A percentile compares a stretch with the other conserved stretches of the same genome.
Conservation (phyloP, 2,329 filamentous ascomycete genomes). For the Torrubiellomyces zombiae region DNA sequence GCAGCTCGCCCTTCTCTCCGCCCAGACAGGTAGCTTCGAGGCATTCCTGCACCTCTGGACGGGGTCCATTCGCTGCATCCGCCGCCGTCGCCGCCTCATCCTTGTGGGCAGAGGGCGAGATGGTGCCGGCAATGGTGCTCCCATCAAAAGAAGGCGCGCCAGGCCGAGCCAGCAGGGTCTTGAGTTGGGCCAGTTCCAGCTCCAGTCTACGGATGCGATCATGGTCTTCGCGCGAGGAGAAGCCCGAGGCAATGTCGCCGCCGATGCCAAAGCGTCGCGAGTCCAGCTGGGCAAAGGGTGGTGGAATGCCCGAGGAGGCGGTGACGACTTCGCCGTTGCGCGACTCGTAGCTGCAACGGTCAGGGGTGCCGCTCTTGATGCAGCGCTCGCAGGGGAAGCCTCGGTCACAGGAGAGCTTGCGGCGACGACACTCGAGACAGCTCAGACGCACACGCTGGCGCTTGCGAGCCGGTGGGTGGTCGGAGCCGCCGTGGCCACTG, state of each 20-base stretch:
- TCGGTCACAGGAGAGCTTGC: conserved; percentile 45
- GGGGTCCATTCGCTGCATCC: conserved; percentile 16
- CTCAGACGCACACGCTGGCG: conserved; percentile 42
- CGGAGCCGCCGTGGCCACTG: conserved; percentile 11
- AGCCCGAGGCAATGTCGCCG: conserved; percentile 11
- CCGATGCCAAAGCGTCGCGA: conserved; percentile 19
- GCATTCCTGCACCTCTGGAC: conserved; percentile 21
- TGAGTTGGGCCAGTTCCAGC: conserved; percentile 40
- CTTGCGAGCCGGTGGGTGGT: conserved; percentile 30
- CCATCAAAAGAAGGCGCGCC: conserved; percentile 28
- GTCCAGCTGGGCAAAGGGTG: conserved; percentile 25
- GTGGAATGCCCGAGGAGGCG: conserved; percentile 26
- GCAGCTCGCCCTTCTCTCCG: conserved; percentile 34
- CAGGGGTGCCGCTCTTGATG: conserved; percentile 43
- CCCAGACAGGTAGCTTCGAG: conserved; percentile 22
- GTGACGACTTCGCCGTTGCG: conserved; percentile 34
- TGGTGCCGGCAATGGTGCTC: conserved; percentile 29
- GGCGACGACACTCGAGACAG: conserved; percentile 42
- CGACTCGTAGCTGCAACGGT: conserved; percentile 42
- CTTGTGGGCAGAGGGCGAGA: conserved; percentile 28
- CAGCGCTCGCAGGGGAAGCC: conserved; percentile 46
- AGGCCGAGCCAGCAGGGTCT: conserved; percentile 30
- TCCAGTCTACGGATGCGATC: conserved; percentile 43
- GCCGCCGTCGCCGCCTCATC: conserved; percentile 18
- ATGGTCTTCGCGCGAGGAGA: conserved; percentile 27